Evolutionary conservation across 1,284 basidiomycete genomes (phyloP).

Genomic region (Volvariella volvacea): DNA sequence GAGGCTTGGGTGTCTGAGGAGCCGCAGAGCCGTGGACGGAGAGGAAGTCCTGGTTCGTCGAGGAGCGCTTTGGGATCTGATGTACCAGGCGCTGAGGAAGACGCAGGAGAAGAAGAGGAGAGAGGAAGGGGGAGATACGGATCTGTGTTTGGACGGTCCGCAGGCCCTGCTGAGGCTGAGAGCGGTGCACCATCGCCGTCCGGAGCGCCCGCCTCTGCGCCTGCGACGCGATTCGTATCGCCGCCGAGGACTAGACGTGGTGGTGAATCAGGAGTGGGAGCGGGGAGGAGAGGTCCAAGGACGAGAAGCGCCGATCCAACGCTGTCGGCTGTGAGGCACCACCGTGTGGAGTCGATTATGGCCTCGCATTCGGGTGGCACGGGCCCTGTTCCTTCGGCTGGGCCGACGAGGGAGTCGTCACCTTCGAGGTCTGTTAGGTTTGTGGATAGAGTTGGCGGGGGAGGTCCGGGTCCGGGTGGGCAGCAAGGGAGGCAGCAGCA

Average conservation of each 20-base stretch:
- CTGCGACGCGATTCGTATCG: too few species aligned
- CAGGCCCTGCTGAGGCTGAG: too few species aligned
- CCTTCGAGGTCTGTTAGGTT: slow-evolving; percentile 46
- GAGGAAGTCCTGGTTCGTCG: not conserved
- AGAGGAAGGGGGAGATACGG: not conserved
- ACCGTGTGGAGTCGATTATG: not conserved
- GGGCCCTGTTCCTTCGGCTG: not conserved
- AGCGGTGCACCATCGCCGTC: too few species aligned
- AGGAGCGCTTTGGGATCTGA: not conserved
- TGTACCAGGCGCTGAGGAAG: not conserved
- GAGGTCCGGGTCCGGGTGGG: not conserved
- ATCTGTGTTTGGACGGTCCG: not conserved
- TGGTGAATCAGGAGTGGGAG: not conserved
- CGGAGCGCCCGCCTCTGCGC: too few species aligned
- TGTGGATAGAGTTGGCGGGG: slow-evolving; percentile 20
- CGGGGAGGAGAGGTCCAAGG: not conserved
- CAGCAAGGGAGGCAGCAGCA: not conserved
- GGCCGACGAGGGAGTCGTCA: slow-evolving; percentile 33
- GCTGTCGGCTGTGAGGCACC: not conserved
- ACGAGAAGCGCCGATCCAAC: too few species aligned
- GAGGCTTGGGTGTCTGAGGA: not conserved
- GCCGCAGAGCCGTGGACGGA: not conserved
- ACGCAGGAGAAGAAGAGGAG: not conserved
- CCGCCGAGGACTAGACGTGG: too few species aligned
- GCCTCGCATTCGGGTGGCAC: not conserved